Conservation (phyloP, 306 rosid species). For the Crotalaria pallida region DNA sequence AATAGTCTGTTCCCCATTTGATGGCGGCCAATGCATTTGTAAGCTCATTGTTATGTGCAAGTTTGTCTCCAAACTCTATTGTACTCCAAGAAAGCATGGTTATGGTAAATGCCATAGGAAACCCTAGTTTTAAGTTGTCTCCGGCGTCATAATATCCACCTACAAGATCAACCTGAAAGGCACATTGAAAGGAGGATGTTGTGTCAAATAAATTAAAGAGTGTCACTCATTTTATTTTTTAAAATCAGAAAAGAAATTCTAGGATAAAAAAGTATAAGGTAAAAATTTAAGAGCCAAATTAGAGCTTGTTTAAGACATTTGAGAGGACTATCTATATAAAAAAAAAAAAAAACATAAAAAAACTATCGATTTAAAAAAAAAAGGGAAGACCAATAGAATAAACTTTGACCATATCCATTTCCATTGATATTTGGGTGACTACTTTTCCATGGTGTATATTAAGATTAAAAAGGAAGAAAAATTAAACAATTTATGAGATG, state of each 20-base stretch:
- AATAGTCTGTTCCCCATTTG: constrained; percentile 64
- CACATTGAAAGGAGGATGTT: too few species aligned
- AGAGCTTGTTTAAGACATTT: background rate
- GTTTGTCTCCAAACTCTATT: constrained; percentile 36
- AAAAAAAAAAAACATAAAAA: too few species aligned
- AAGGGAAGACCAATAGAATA: too few species aligned
- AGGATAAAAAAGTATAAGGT: too few species aligned
- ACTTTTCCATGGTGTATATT: too few species aligned
- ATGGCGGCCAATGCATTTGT: constrained; percentile 40
- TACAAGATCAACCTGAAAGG: constrained; percentile 31
- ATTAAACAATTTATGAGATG: too few species aligned
- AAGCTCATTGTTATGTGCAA: constrained; percentile 14
- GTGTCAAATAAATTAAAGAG: background rate
- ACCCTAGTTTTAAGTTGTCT: constrained; percentile 56
- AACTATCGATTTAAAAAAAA: too few species aligned
- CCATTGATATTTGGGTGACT: too few species aligned
- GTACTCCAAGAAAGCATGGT: constrained; percentile 74
- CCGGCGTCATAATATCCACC: constrained; percentile 86
- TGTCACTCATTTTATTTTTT: background rate
- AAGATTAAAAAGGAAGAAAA: too few species aligned
- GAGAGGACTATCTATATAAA: too few species aligned
- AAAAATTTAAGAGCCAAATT: too few species aligned
- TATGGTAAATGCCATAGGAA: constrained; percentile 62
- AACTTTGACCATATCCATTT: too few species aligned
- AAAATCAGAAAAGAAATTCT: background rate